Evolutionary conservation across 257 asterid genomes (phyloP), one percentile per base, ranked within the genome.

Genomic region (Primulina tabacum): DNA sequence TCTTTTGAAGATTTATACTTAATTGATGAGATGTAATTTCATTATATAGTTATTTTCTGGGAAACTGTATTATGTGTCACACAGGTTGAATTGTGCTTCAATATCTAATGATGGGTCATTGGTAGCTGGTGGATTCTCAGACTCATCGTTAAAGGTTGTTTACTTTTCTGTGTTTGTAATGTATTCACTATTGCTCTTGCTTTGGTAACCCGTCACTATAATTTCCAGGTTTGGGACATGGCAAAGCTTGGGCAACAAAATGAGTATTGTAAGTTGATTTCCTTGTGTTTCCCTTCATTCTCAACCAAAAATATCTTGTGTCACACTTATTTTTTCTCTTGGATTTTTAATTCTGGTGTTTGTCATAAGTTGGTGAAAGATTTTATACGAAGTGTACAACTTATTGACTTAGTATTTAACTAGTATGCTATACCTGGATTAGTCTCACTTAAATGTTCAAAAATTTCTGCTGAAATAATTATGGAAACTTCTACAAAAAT

Each of bases 121-220:
- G 76, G 87, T 91, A 77, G 97, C 95, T 70, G 99, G 97, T 82
- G 99, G 97, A 74, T 94, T 94, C 84, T 94, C 99, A 21, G 99
- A 94, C 79, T 91, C 99, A 50, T 89, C 99, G 29, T 81, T 94
- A 30, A 94, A 91, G 97, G 99, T 88, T 76, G 64, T 65, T 74
- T 63, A 33, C 71, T 40, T 72, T 80, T 75, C 65, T 73, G 17
- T 65, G 17, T 52, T 43, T 72, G 38, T 66, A 53, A 8, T 55
- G 60, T 34, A 26, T 62, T 55, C 69, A 33, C 55, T 5, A 30
- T 77, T 71, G 60, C 55, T 80, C 56, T 71, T 67, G 61, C 35
- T 33, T 66, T 83, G 73, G 77, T 63, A 80, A 68, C 71, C 57
- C 11, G 73, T 60, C 71, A 30, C 62, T 70, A 56, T 65, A 38